These are phyloP conservation scores for Fagus crenata DNA, from an alignment of 306 rosid genomes.

Conservation along the genomic window DNA sequence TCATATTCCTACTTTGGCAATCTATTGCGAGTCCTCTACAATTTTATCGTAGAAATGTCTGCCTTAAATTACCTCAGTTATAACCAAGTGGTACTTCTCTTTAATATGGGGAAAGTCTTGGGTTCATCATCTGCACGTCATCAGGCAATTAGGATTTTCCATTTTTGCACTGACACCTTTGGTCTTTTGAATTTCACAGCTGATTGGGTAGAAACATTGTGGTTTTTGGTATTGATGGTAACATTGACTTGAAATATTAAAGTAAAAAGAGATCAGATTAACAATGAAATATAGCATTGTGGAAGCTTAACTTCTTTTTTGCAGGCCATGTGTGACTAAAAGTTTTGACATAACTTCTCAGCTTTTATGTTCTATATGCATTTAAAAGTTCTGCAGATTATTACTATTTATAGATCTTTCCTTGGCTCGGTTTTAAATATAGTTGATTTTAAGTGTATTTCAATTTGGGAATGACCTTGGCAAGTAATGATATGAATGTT, in stretches of 20 bases:
- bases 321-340: no score
- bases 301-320: no score
- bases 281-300: background rate
- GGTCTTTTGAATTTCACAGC: background rate
- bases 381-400: background rate
- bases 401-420: background rate
- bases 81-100: background rate
- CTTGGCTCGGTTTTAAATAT: background rate
- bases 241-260: background rate
- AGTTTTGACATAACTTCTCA: no score
- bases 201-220: background rate
- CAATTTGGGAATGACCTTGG: background rate
- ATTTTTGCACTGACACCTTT: background rate
- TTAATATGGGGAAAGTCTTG: background rate
- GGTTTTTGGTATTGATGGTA: background rate
- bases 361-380: background rate
- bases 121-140: background rate
- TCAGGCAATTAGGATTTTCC: background rate
- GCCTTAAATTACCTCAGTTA: background rate
- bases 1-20: background rate
- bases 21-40: background rate
- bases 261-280: background rate
- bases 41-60: background rate
- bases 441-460: background rate
- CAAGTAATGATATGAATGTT: background rate